These are phyloP conservation scores for Coix lacrymajobi DNA, from an alignment of 176 grass and related monocot species.

Conservation along the genomic window DNA sequence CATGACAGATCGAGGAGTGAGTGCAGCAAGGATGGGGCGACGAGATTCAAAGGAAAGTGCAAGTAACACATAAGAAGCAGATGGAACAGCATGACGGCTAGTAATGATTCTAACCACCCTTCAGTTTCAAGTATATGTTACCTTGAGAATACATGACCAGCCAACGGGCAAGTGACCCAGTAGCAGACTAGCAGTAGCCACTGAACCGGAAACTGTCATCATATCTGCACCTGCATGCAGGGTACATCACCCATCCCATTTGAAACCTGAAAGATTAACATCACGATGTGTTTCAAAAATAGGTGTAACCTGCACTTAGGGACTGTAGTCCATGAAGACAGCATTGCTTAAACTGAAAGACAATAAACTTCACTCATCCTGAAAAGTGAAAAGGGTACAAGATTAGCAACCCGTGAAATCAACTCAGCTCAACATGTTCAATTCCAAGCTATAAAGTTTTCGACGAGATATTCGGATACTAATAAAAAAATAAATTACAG, in stretches of 20 bases:
- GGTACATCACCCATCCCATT: background rate
- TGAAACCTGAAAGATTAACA: background rate
- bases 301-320: background rate
- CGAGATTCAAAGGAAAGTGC: background rate
- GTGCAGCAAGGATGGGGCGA: background rate
- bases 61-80: background rate
- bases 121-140: slow-evolving; percentile 27
- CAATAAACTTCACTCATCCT: background rate
- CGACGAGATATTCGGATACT: too few species aligned
- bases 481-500: too few species aligned
- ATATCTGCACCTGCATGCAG: background rate
- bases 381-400: background rate
- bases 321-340: background rate
- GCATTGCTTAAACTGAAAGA: background rate
- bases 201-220: background rate
- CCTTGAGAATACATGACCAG: slow-evolving; percentile 14
- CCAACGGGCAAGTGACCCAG: slow-evolving; percentile 24
- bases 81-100: background rate
- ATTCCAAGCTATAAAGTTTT: too few species aligned
- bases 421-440: background rate
- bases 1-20: background rate
- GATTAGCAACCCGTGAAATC: background rate
- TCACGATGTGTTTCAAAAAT: background rate
- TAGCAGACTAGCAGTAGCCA: background rate
- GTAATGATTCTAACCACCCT: slow-evolving; percentile 33